These are phyloP conservation scores for Cryptosporidium viatorum DNA, from an alignment of 169 alveolate species.

Conservation along the genomic window DNA sequence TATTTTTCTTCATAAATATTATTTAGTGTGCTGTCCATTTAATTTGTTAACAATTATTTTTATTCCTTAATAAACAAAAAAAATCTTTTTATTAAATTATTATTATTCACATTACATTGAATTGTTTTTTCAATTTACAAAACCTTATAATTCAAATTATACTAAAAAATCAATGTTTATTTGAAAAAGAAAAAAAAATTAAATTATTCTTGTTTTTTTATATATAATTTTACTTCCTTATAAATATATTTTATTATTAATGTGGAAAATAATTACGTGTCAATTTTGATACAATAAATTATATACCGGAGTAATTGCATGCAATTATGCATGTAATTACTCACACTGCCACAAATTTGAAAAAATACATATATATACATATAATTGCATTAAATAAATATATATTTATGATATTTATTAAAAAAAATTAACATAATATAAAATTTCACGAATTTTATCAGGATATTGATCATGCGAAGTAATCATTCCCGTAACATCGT, in stretches of 20 bases:
- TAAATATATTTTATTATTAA: not conserved
- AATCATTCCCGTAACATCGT: conserved; percentile 85
- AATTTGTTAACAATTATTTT: not conserved
- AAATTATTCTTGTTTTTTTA: not conserved
- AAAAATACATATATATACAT: not conserved
- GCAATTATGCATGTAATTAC: conserved; percentile 6
- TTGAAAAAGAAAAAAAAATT: not conserved
- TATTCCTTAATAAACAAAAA: not conserved
- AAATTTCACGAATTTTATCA: conserved; percentile 78
- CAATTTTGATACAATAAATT: conserved; percentile 5
- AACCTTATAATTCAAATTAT: not conserved
- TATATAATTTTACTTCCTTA: not conserved
- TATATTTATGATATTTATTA: conserved; percentile 5
- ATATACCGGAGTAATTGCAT: not conserved
- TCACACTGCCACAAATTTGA: not conserved
- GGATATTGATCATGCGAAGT: conserved; percentile 82
- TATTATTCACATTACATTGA: not conserved
- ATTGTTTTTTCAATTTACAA: no score
- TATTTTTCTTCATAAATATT: not conserved
- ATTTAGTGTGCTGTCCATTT: not conserved
- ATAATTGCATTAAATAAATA: not conserved
- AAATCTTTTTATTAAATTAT: no score
- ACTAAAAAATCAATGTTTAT: not conserved
- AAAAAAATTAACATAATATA: conserved; percentile 76
- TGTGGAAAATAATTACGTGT: conserved; percentile 45